phyloP scores from a whole-genome alignment of 192 early-diverging fungal genomes.

The Entomortierella parvispora region DNA sequence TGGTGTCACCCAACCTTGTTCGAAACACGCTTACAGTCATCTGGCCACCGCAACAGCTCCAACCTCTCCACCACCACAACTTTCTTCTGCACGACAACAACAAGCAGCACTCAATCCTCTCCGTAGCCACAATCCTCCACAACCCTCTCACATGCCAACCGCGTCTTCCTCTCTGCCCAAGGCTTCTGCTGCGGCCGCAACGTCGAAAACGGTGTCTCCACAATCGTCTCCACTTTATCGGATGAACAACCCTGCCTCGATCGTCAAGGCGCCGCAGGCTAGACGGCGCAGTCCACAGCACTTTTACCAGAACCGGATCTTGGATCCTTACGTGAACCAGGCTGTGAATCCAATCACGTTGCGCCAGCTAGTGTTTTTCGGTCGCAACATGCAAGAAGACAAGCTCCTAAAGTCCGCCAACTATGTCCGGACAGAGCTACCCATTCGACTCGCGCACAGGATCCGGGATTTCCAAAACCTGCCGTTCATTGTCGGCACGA shows the following conservation, averaged over 20 bases:
- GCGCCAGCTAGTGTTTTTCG: slow-evolving; percentile 92
- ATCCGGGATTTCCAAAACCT: slow-evolving; percentile 94
- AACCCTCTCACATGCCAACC: not conserved
- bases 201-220: slow-evolving; percentile 3
- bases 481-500: slow-evolving; percentile 93
- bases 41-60: slow-evolving; percentile 13
- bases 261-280: slow-evolving; percentile 18
- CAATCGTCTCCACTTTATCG: slow-evolving; percentile 29
- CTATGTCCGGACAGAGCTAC: slow-evolving; percentile 90
- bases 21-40: slow-evolving; percentile 16
- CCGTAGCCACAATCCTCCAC: not conserved
- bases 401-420: slow-evolving; percentile 89
- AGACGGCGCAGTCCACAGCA: slow-evolving; percentile 61
- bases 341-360: slow-evolving; percentile 84
- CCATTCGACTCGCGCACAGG: slow-evolving; percentile 89
- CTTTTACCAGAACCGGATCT: slow-evolving; percentile 92
- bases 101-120: slow-evolving; percentile 3
- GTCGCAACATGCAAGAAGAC: slow-evolving; percentile 84
- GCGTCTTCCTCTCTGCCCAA: not conserved
- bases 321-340: slow-evolving; percentile 87
- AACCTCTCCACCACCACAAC: not conserved
- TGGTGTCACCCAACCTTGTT: not conserved
- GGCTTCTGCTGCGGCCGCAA: not conserved
- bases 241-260: slow-evolving; percentile 20
- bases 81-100: slow-evolving; percentile 1